Base-by-base conservation (phyloP, 495 filamentous ascomycete species). In the Articulospora tetracladia region DNA sequence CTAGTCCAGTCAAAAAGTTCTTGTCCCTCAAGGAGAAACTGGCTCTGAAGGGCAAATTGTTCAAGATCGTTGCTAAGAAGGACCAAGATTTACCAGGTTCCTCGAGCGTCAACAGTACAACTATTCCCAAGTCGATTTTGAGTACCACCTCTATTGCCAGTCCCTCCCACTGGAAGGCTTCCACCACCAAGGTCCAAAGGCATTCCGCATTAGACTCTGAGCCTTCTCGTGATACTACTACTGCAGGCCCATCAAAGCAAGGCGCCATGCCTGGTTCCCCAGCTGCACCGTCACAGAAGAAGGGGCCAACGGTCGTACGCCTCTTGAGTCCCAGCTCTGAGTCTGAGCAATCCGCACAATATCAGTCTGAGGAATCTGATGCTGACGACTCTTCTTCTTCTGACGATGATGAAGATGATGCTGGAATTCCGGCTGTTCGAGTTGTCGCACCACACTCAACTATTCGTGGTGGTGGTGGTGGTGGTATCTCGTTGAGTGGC, bases 1-100 rank as follows among this genome's bases (percentile, higher is more conserved):
- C 53, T 6, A 26, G 32, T 1, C 39, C 56, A 39, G 41, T 57
- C 7, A 25, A 44, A 24, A 62, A 60, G 27, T 19, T 68, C 17
- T 32, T 65, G 24, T 62, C 66, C 2, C 25, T 65, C 4, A 63
- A 59, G 22, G 66, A 68, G 52, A 64, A 61, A 39, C 62, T 64
- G 17, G 54, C 59, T 19, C 39, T 62, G 30, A 64, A 68, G 36
- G 66, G 62, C 11, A 65, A 68, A 49, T 36, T 53, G 12, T 49
- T 52, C 55, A 68, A 65, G 46, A 62, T 68, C 50, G 58, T 68
- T 12, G 49, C 61, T 23, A 23, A n/a, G 34, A 67, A 61, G 48
- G 4, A 20, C 3, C 27, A 15, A 6, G 39, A 22, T 2, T 53
- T 32, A 0, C 55, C 55, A 19, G 13, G 27, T 11, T 32, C 26